Evolutionary conservation across 345 rosid genomes (phyloP).

Genomic region (Melastoma malabathricum): DNA sequence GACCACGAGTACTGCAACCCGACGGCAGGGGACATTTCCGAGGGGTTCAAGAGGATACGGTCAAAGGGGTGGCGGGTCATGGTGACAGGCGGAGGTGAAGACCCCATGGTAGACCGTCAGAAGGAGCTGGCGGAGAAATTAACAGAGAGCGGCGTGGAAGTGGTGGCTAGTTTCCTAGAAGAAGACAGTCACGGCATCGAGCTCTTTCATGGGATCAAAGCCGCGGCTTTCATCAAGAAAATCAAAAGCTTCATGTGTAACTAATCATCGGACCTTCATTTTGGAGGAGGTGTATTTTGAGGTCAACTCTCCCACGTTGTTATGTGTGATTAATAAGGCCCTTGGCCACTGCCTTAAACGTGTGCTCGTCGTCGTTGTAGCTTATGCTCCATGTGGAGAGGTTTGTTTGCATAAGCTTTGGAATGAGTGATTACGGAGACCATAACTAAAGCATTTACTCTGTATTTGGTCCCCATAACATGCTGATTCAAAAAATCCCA

Average conservation of each 20-base stretch:
- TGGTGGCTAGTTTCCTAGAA: constrained; percentile 5
- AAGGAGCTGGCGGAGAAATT: constrained; percentile 16
- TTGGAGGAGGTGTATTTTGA: no score
- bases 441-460: no score
- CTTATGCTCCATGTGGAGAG: no score
- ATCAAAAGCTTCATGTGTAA: neutral
- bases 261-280: no score
- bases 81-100: constrained; percentile 14
- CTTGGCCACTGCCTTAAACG: no score
- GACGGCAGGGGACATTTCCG: constrained; percentile 4
- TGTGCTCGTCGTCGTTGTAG: no score
- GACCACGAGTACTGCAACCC: constrained; percentile 36
- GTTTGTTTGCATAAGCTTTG: no score
- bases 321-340: no score
- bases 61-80: constrained; percentile 11
- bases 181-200: neutral
- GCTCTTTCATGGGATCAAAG: neutral
- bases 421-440: no score
- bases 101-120: constrained; percentile 19
- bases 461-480: no score
- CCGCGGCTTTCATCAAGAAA: neutral
- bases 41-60: constrained; percentile 4
- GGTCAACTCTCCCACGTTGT: no score
- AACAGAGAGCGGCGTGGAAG: constrained; percentile 14
- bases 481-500: neutral